phyloP scores from a whole-genome alignment of 2,329 filamentous ascomycete genomes.

The Sordariomycetes sp. region DNA sequence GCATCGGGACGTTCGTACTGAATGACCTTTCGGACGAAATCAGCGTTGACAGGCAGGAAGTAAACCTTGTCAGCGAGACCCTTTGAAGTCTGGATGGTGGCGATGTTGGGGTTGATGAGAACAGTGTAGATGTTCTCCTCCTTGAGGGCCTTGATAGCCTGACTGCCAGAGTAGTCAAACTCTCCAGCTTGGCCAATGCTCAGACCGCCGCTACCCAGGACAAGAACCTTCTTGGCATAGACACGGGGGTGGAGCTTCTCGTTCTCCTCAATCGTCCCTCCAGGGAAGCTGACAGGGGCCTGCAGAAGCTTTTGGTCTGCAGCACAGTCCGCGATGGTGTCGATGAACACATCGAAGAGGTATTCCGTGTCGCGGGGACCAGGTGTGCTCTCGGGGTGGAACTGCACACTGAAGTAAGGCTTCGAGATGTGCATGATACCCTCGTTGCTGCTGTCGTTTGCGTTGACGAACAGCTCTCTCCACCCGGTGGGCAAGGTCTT shows the following conservation, averaged over 20 bases:
- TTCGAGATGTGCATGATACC: slow-evolving; percentile 81
- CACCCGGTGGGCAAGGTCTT: slow-evolving; percentile 67
- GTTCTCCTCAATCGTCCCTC: slow-evolving; percentile 73
- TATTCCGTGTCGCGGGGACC: slow-evolving; percentile 94
- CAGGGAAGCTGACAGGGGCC: slow-evolving; percentile 76
- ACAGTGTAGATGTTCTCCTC: slow-evolving; percentile 98
- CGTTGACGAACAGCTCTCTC: slow-evolving; percentile 94
- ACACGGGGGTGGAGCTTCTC: slow-evolving; percentile 67
- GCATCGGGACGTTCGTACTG: slow-evolving; percentile 88
- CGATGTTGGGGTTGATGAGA: slow-evolving; percentile 98
- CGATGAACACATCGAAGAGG: slow-evolving; percentile 93
- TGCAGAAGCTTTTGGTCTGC: slow-evolving; percentile 57
- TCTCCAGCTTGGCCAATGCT: slow-evolving; percentile 97
- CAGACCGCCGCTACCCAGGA: slow-evolving; percentile 88
- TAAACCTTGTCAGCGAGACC: slow-evolving; percentile 97
- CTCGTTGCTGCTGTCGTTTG: slow-evolving; percentile 97
- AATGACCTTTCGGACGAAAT: slow-evolving; percentile 97
- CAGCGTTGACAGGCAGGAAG: slow-evolving; percentile 92
- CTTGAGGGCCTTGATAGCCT: slow-evolving; percentile 97
- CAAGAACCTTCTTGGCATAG: slow-evolving; percentile 85
- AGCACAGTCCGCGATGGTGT: slow-evolving; percentile 67
- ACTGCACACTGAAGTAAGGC: slow-evolving; percentile 98
- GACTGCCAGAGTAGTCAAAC: slow-evolving; percentile 97
- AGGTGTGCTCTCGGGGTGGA: slow-evolving; percentile 94
- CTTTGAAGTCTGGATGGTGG: slow-evolving; percentile 97